Percentiles rank a stretch among this genome's conserved stretches.
Evolutionary conservation across 148 eudicot species (phyloP).

Genomic region (Cornus suecica): DNA sequence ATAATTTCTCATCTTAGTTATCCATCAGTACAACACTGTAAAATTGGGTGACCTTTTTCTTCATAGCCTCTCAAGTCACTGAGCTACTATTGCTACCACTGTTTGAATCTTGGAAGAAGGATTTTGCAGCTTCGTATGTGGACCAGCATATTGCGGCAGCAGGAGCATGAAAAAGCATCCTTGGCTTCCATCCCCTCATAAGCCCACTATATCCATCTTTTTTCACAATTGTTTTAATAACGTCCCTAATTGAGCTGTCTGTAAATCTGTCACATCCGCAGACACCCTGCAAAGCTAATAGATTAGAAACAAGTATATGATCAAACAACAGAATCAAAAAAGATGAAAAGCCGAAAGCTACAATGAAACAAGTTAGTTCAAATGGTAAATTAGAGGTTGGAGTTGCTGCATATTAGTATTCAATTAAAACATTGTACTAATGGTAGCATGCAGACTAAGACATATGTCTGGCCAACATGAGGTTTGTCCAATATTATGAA

Average conservation of each 20-base stretch:
- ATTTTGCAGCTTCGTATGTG: slow-evolving; percentile 72
- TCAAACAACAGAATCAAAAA: not conserved
- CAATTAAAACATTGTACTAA: too few relatives aligned
- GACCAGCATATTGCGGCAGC: slow-evolving; percentile 93
- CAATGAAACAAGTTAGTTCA: too few relatives aligned
- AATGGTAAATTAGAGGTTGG: too few relatives aligned
- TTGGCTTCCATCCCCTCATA: slow-evolving; percentile 76
- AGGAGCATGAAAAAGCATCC: slow-evolving; percentile 91
- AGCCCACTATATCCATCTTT: slow-evolving; percentile 80
- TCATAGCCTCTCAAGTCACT: slow-evolving; percentile 25
- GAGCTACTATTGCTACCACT: slow-evolving; percentile 13
- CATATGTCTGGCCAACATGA: too few relatives aligned
- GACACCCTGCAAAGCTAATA: slow-evolving; percentile 54
- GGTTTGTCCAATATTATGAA: too few relatives aligned
- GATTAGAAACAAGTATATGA: not conserved
- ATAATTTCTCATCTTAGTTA: not conserved
- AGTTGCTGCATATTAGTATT: too few relatives aligned
- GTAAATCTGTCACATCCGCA: slow-evolving; percentile 81
- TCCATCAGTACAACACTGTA: not conserved
- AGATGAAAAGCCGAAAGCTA: not conserved
- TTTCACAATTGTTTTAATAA: slow-evolving; percentile 49
- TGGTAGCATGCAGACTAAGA: too few relatives aligned
- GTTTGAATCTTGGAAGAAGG: slow-evolving; percentile 55
- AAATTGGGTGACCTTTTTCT: not conserved
- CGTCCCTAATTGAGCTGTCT: slow-evolving; percentile 64